Base-by-base conservation (phyloP, 73 alveolate genomes). In the Loxodes magnus region DNA sequence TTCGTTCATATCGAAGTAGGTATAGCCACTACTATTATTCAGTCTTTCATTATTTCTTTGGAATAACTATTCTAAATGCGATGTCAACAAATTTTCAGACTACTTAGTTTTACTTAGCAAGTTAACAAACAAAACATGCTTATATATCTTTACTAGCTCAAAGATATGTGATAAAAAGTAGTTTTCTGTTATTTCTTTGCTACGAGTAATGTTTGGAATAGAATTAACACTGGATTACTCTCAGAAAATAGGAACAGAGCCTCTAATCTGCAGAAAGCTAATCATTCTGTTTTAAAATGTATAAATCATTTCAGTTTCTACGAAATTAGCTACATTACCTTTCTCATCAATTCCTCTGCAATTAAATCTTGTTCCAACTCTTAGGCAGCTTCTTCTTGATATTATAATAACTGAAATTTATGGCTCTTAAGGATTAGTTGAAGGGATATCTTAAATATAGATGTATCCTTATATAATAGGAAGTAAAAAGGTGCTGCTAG, bases 341-440 rank as follows among this genome's bases (percentile, higher is more conserved):
- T 87, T 96, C 53, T 91, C 98, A 49, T 93, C 94, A 5, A 90
- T 71, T 5, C 99, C 99, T 64, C 99, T 78, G 20, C 94, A 71
- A 54, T 88, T 85, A 53, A 88, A 90, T 22, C 99, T 51, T n/a
- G 98, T 90, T 0, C 99, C 99, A 43, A 96, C 95, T 77, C 87
- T 79, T 41, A 67, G 63, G 67, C 89, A 74, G 39, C 59, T 46
- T 84, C 83, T 64, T 51, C 83, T 48, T 0, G 83, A 69, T 20
- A 69, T 69, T 9, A 69, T 28, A 23, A 37, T 39, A 9, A 63
- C 31, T 4, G 30, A 33, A 74, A 28, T 9, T 36, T 59, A 17
- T 46, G 10, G 5, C 57, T 48, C 25, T 72, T 79, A 6, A 41
- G 20, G 4, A 31, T 33, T 4, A 44, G n/a, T n/a, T n/a, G n/a